Evolutionary conservation across 352 stramenopile species (phyloP).

Genomic region (Phytophthora pinifolia): DNA sequence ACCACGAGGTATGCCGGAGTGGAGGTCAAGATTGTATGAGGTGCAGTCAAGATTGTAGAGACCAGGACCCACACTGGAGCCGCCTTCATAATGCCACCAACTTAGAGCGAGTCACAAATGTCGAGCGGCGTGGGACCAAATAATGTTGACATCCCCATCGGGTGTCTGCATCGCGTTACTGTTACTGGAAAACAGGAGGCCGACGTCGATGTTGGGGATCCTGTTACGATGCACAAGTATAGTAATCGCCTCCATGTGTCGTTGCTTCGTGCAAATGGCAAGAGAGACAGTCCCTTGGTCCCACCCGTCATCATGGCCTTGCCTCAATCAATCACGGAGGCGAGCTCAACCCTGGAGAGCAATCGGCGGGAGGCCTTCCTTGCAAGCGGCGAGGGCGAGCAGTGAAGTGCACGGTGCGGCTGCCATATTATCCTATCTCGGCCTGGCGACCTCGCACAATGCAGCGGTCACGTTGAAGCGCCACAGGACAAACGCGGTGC

Average conservation of each 20-base stretch:
- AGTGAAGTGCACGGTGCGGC: slow-evolving; percentile 13
- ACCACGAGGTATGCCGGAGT: slow-evolving; percentile 1
- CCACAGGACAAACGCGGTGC: neutral
- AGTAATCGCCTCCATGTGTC: neutral
- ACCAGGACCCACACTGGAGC: neutral
- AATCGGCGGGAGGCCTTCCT: no score
- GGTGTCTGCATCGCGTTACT: neutral
- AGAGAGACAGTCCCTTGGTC: slow-evolving; percentile 29
- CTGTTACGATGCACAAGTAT: neutral
- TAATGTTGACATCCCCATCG: neutral
- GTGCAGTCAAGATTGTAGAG: no score
- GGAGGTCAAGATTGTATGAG: slow-evolving; percentile 11
- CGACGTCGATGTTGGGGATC: neutral
- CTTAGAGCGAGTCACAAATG: slow-evolving; percentile 3
- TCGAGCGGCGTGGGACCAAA: neutral
- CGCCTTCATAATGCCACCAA: slow-evolving; percentile 3
- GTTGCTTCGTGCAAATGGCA: slow-evolving; percentile 16
- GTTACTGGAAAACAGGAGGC: slow-evolving; percentile 11
- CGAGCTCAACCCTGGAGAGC: neutral
- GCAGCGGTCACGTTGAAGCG: slow-evolving; percentile 9
- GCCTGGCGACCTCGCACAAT: slow-evolving; percentile 3
- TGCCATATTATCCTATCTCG: no score
- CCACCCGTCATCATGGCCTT: slow-evolving; percentile 17
- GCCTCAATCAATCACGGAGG: neutral
- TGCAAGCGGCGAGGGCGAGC: neutral